A percentile compares a stretch with the other conserved stretches of the same genome.
phyloP scores from a whole-genome alignment of 139 green algal genomes.

The Limnomonas spitsbergensis region DNA sequence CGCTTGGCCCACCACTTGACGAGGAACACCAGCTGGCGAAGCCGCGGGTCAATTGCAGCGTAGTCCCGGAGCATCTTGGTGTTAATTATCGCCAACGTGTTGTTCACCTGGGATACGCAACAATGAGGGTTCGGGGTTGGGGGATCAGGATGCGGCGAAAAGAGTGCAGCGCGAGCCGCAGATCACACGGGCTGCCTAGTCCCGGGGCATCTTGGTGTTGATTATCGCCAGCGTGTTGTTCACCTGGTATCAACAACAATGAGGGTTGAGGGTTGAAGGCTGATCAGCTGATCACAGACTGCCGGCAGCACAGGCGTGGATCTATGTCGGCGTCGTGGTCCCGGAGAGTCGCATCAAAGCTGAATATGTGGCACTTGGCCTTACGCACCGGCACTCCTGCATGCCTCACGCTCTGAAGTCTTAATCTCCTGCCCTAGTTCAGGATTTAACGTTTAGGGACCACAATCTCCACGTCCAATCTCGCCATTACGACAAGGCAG shows the following conservation, averaged over 20 bases:
- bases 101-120: slow-evolving; percentile 62
- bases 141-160: no score
- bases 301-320: no score
- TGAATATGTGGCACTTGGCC: slow-evolving; percentile 26
- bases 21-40: slow-evolving; percentile 72
- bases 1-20: slow-evolving; percentile 93
- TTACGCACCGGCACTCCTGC: slow-evolving; percentile 76
- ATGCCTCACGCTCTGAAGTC: slow-evolving; percentile 61
- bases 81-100: slow-evolving; percentile 82
- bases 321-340: no score
- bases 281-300: no score
- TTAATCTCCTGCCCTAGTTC: no score
- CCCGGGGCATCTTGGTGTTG: slow-evolving; percentile 80
- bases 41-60: slow-evolving; percentile 64
- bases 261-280: no score
- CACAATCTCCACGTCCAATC: no score
- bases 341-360: slow-evolving; percentile 67
- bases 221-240: slow-evolving; percentile 86
- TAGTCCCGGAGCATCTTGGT: slow-evolving; percentile 84
- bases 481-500: no score
- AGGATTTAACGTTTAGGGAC: no score
- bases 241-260: slow-evolving; percentile 19
- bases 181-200: slow-evolving; percentile 73
- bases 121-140: no score
- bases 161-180: no score